A percentile compares a stretch with the other conserved stretches of the same genome.
Evolutionary conservation across 1,284 basidiomycete genomes (phyloP).

Genomic region (Porogramme epimiltina): DNA sequence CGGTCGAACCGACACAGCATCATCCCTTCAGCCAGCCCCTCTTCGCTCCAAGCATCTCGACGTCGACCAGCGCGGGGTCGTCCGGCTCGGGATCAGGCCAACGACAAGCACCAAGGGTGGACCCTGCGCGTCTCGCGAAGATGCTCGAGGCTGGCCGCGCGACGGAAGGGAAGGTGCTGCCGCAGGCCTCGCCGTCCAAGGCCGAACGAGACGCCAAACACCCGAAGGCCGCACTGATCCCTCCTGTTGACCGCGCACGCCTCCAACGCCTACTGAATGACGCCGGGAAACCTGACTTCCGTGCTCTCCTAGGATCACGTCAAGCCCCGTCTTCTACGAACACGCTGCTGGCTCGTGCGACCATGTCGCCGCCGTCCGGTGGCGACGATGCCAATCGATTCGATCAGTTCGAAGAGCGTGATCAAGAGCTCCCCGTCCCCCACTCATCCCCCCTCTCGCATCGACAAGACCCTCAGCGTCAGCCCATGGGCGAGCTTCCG

Average conservation of each 20-base stretch:
- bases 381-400: not conserved
- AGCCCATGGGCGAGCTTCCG: too few relatives aligned
- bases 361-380: not conserved
- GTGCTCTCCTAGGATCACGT: too few relatives aligned
- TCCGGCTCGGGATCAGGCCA: not conserved
- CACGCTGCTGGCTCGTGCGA: too few relatives aligned
- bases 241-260: not conserved
- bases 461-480: too few relatives aligned
- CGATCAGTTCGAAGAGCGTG: conserved; percentile 2
- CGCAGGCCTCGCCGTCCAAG: not conserved
- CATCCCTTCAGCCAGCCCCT: conserved; percentile 22
- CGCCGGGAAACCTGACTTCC: too few relatives aligned
- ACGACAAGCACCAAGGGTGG: not conserved
- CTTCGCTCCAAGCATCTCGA: not conserved
- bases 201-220: not conserved
- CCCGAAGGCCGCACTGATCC: not conserved
- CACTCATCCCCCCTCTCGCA: not conserved
- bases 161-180: not conserved
- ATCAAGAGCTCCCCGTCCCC: not conserved
- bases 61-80: not conserved
- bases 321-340: too few relatives aligned
- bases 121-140: conserved; percentile 9
- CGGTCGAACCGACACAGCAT: too few relatives aligned
- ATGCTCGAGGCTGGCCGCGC: conserved; percentile 3
- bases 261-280: not conserved